phyloP scores from a whole-genome alignment of 78 protist genomes.

The Dictyostelium capitatum region DNA sequence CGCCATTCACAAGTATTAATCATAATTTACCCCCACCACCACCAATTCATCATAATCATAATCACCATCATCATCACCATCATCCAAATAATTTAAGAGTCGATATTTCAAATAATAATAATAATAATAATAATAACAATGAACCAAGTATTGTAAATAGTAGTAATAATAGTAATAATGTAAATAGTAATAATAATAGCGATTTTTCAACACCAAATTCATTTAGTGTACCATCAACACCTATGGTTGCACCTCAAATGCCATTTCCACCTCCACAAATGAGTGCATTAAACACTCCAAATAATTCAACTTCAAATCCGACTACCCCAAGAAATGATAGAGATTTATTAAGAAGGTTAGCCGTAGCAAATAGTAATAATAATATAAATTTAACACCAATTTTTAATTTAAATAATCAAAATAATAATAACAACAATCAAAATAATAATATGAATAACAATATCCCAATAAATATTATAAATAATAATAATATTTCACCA shows the following conservation, averaged over 20 bases:
- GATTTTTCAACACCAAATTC: constrained; percentile 27
- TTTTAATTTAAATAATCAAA: background rate
- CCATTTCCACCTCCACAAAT: constrained; percentile 16
- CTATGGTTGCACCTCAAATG: constrained; percentile 28
- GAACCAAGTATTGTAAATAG: no score
- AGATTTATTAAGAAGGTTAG: constrained; percentile 37
- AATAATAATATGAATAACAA: background rate
- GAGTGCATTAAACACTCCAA: constrained; percentile 1
- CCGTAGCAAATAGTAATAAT: constrained; percentile 46
- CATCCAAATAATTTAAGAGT: background rate
- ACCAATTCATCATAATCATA: background rate
- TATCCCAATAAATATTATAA: background rate
- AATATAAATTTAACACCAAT: background rate
- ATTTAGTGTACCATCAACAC: constrained; percentile 67
- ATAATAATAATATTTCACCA: background rate
- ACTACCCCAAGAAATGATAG: constrained; percentile 21
- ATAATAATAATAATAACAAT: constrained; percentile 16
- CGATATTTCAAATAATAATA: background rate
- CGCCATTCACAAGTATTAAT: background rate
- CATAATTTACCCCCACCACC: background rate
- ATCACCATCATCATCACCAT: background rate
- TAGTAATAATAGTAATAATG: constrained; percentile 31
- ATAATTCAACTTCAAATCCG: constrained; percentile 6
- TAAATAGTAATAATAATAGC: constrained; percentile 34
- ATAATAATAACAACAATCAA: background rate